These are phyloP conservation scores for Barnettozyma pratensis DNA, from an alignment of 805 yeast genomes.

Conservation along the genomic window DNA sequence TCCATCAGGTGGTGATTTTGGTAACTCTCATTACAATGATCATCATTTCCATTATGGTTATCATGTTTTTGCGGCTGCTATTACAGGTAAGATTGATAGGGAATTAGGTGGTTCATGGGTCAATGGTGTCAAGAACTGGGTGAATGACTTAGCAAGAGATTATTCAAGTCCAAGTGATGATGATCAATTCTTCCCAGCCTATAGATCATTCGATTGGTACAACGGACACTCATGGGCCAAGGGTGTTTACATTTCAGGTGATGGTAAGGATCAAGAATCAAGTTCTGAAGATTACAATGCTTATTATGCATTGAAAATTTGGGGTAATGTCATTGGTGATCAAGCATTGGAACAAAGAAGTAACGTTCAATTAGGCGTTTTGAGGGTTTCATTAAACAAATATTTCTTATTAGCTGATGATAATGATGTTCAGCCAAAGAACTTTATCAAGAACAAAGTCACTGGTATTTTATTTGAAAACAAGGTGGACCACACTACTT, in stretches of 20 bases:
- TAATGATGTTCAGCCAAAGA: conserved; percentile 50
- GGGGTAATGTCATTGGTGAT: conserved; percentile 55
- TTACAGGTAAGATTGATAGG: conserved; percentile 51
- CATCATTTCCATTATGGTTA: conserved; percentile 78
- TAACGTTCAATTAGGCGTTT: conserved; percentile 54
- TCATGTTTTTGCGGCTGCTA: conserved; percentile 66
- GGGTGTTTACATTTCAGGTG: conserved; percentile 64
- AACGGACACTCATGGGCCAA: conserved; percentile 79
- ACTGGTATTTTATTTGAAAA: conserved; percentile 73
- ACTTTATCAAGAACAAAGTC: conserved; percentile 57
- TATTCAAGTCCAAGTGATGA: conserved; percentile 52
- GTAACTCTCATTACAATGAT: conserved; percentile 66
- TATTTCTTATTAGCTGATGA: conserved; percentile 51
- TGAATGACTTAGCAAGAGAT: conserved; percentile 57
- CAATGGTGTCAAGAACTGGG: conserved; percentile 44
- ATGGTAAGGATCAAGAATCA: conserved; percentile 74
- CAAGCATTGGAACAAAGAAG: conserved; percentile 47
- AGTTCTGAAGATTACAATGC: conserved; percentile 73
- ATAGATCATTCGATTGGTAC: conserved; percentile 68
- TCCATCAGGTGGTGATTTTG: conserved; percentile 57
- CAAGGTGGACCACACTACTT: conserved; percentile 68
- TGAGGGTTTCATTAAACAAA: conserved; percentile 46
- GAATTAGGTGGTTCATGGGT: conserved; percentile 52
- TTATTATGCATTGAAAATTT: conserved; percentile 60
- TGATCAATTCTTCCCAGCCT: conserved; percentile 60